Evolutionary conservation across 768 basidiomycete genomes (phyloP), one percentile per base, ranked within the genome.

Genomic region (Pleurotus pulmonarius): DNA sequence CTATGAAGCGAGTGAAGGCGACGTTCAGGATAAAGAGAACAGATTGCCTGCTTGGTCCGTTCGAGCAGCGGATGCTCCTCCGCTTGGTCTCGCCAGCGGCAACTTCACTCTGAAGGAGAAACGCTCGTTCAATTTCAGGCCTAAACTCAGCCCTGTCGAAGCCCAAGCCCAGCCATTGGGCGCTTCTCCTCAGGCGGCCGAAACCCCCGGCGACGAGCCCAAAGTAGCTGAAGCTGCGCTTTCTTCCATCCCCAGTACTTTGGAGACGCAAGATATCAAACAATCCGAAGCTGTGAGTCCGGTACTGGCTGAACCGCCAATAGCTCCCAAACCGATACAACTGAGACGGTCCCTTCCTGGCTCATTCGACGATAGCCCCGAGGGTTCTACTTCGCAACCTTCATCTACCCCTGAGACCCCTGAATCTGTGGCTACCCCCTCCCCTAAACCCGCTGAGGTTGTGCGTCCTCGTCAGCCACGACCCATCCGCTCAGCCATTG

Each of bases 401-500:
- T 25, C 16, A 24, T 26, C 49, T 9, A n/a, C 39, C 12, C 16
- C 25, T 11, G 41, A 53, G 20, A 9, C 59, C 37, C 29, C 57
- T 9, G 18, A 48, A 5, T 43, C 59, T 15, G 45, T 57, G 12
- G 25, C 54, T 40, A 22, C 49, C 3, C 47, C 58, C 16, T 52
- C 60, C 5, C 41, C 41, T 5, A 44, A 22, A 44, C n/a, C 62
- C 4, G 44, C 60, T 12, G 37, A 53, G 8, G 51, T 53, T 24
- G 24, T 8, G 24, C 51, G 51, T 24, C 16, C 24, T 15, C 34
- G 26, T 4, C n/a, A 53, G n/a, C 39, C 39, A 41, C 51, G 37
- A 24, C 51, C 64, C 58, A 58, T 74, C 70, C 62, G 73, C 47
- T 77, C 79, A 16, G 76, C 78, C 11, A 69, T 85, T 39, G 88